Evolutionary conservation across 148 eudicot species (phyloP).

Genomic region (Nepenthes gracilis): DNA sequence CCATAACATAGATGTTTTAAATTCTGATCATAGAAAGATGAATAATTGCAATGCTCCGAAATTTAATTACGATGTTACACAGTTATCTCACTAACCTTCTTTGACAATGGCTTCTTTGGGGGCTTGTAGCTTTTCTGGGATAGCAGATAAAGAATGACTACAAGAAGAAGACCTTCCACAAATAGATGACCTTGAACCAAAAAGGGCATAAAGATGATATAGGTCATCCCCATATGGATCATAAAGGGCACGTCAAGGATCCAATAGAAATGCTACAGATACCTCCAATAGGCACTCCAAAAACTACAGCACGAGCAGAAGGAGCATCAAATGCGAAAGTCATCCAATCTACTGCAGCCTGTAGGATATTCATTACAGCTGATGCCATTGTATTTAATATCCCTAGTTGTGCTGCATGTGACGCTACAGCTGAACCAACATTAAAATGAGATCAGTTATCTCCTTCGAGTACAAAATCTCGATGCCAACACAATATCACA

Average conservation of each 20-base stretch:
- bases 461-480: too few relatives aligned
- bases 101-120: constrained; percentile 82
- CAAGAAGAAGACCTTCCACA: constrained; percentile 84
- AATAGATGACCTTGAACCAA: constrained; percentile 73
- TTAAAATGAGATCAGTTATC: too few relatives aligned
- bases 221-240: not conserved
- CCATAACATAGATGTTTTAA: too few relatives aligned
- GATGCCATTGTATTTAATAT: constrained; percentile 10
- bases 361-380: constrained; percentile 24
- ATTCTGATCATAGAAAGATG: too few relatives aligned
- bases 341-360: constrained; percentile 44
- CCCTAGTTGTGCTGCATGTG: too few relatives aligned
- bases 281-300: constrained; percentile 90
- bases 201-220: not conserved
- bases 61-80: not conserved
- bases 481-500: too few relatives aligned
- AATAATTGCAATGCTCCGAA: not conserved
- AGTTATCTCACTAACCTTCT: constrained; percentile 41
- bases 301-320: constrained; percentile 69
- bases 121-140: constrained; percentile 95
- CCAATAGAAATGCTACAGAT: not conserved
- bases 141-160: constrained; percentile 67
- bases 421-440: too few relatives aligned
- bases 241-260: not conserved
- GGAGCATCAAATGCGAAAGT: constrained; percentile 54